These are phyloP conservation scores for Tricholoma terreum DNA, from an alignment of 768 basidiomycete species.

Conservation along the genomic window DNA sequence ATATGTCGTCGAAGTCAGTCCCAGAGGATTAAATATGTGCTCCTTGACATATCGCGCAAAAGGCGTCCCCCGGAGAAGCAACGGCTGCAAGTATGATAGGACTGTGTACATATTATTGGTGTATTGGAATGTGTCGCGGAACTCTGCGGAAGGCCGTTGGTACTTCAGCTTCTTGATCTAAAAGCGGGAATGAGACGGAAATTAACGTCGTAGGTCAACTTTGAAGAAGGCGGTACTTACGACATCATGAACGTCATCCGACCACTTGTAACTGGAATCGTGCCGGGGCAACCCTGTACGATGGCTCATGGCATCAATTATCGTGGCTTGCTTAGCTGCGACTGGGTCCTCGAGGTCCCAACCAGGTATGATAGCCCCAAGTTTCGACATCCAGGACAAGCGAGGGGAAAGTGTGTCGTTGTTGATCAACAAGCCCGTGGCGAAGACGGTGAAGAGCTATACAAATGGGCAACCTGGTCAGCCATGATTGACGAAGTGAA, in stretches of 20 bases:
- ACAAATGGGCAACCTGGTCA: background rate
- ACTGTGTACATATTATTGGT: slow-evolving; percentile 25
- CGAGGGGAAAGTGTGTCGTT: slow-evolving; percentile 23
- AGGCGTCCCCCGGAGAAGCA: slow-evolving; percentile 12
- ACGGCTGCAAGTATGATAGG: slow-evolving; percentile 20
- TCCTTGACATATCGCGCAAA: slow-evolving; percentile 25
- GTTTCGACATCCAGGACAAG: slow-evolving; percentile 25
- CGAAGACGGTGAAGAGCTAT: slow-evolving; percentile 24
- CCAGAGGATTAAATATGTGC: slow-evolving; percentile 25
- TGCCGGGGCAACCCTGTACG: slow-evolving; percentile 19
- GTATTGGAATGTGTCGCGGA: slow-evolving; percentile 26
- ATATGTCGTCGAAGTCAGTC: slow-evolving; percentile 26
- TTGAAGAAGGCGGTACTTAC: slow-evolving; percentile 6
- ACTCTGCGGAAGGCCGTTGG: slow-evolving; percentile 21
- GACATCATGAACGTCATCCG: slow-evolving; percentile 8
- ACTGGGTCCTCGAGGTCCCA: slow-evolving; percentile 24
- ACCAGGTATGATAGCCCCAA: slow-evolving; percentile 21
- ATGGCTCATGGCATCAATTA: slow-evolving; percentile 22
- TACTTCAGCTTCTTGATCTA: slow-evolving; percentile 17
- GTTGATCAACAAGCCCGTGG: slow-evolving; percentile 23
- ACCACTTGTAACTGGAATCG: slow-evolving; percentile 10
- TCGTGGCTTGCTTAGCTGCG: slow-evolving; percentile 19
- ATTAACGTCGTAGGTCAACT: background rate
- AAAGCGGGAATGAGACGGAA: background rate
- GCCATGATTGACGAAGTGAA: background rate